phyloP scores from a whole-genome alignment of 371 early-diverging fungal species.

The Mucor saturninus region DNA sequence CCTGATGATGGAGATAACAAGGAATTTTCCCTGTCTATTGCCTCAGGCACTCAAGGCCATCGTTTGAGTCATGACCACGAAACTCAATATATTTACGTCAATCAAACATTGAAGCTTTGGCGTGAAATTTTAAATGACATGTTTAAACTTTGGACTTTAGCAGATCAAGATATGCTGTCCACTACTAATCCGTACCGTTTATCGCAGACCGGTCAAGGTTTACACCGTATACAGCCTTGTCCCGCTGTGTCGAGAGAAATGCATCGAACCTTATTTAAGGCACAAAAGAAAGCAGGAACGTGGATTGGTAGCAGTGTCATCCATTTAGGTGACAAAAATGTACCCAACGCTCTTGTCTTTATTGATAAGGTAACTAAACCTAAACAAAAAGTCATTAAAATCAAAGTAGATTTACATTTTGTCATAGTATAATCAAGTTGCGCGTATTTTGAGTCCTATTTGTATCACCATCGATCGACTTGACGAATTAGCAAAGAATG shows the following conservation, averaged over 20 bases:
- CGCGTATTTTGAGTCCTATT: constrained; percentile 91
- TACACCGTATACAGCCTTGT: constrained; percentile 86
- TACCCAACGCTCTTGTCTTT: constrained; percentile 93
- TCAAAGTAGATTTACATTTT: neutral
- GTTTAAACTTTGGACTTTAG: constrained; percentile 93
- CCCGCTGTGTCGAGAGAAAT: constrained; percentile 84
- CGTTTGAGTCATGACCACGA: constrained; percentile 91
- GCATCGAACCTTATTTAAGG: constrained; percentile 88
- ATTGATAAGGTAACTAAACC: constrained; percentile 78
- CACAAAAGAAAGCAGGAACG: constrained; percentile 82
- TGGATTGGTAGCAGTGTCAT: constrained; percentile 97
- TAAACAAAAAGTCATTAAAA: neutral
- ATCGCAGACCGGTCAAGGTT: constrained; percentile 95
- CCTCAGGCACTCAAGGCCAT: constrained; percentile 83
- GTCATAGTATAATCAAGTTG: constrained; percentile 90
- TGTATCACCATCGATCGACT: constrained; percentile 76
- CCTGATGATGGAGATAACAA: constrained; percentile 59
- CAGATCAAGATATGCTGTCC: constrained; percentile 87
- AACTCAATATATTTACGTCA: constrained; percentile 92
- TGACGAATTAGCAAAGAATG: constrained; percentile 62
- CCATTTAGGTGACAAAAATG: constrained; percentile 94
- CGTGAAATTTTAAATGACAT: constrained; percentile 94
- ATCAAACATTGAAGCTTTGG: constrained; percentile 94
- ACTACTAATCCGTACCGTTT: constrained; percentile 80
- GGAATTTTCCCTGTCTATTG: constrained; percentile 81